Percentiles rank a stretch among this genome's conserved stretches.
phyloP scores from a whole-genome alignment of 78 protist species.

The Cavenderia fasciculata region DNA sequence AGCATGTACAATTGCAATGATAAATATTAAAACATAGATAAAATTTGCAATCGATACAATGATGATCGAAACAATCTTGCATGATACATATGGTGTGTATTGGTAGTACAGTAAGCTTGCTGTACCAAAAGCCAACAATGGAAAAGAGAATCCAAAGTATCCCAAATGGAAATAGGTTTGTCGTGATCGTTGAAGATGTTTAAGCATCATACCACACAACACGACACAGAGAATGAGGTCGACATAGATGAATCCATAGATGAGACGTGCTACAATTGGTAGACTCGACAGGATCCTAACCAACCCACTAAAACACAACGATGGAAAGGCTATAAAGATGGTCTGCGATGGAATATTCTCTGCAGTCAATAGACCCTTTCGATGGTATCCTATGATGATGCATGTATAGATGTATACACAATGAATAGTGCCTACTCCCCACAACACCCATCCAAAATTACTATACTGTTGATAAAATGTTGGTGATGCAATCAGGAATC shows the following conservation, averaged over 20 bases:
- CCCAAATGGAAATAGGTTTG: neutral
- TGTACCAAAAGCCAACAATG: neutral
- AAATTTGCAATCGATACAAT: neutral
- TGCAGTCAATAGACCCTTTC: neutral
- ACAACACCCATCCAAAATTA: neutral
- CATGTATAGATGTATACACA: neutral
- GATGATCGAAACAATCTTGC: neutral
- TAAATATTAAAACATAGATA: neutral
- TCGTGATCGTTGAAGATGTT: neutral
- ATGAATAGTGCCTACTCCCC: slow-evolving; percentile 3
- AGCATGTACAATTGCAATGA: slow-evolving; percentile 3
- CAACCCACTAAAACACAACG: neutral
- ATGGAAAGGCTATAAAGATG: slow-evolving; percentile 22
- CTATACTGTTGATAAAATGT: neutral
- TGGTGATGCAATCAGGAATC: neutral
- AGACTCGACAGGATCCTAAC: neutral
- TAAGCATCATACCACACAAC: neutral
- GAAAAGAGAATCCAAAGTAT: slow-evolving; percentile 34
- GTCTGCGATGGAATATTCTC: slow-evolving; percentile 34
- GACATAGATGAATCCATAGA: neutral
- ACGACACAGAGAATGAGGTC: neutral
- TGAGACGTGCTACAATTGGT: neutral
- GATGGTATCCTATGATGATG: neutral
- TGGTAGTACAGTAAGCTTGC: slow-evolving; percentile 7
- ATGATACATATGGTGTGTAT: neutral